phyloP scores from a whole-genome alignment of 345 rosid species.

The Brassica rapa region DNA sequence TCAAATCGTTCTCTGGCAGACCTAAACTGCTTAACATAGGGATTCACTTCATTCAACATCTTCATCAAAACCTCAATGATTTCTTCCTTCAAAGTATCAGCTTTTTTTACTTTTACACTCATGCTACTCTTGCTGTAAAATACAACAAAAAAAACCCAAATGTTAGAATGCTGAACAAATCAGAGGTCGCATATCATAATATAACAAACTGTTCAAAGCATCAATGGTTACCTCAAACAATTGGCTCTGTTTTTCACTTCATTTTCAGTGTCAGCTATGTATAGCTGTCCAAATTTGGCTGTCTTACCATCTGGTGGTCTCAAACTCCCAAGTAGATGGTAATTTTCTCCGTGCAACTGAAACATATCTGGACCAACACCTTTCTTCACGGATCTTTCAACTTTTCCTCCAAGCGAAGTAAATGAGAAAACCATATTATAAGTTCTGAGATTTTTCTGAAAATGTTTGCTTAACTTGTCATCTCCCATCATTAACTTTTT shows the following conservation, averaged over 20 bases:
- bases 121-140: too few species aligned
- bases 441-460: too few species aligned
- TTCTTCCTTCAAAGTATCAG: not conserved
- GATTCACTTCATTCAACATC: not conserved
- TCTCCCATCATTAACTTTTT: too few species aligned
- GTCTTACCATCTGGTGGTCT: not conserved
- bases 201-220: too few species aligned
- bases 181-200: too few species aligned
- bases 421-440: too few species aligned
- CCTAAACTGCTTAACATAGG: not conserved
- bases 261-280: not conserved
- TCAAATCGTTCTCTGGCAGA: not conserved
- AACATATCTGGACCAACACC: slow-evolving; percentile 35
- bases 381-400: not conserved
- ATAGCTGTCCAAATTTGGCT: not conserved
- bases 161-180: too few species aligned
- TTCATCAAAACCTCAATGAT: not conserved
- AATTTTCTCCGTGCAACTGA: not conserved
- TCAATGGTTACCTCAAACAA: not conserved
- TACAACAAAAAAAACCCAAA: too few species aligned
- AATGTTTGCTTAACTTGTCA: too few species aligned
- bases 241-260: not conserved
- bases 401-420: too few species aligned
- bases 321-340: not conserved
- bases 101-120: not conserved